Evolutionary conservation across 2,329 filamentous ascomycete species (phyloP).

Genomic region (Microcyclospora pomicola): DNA sequence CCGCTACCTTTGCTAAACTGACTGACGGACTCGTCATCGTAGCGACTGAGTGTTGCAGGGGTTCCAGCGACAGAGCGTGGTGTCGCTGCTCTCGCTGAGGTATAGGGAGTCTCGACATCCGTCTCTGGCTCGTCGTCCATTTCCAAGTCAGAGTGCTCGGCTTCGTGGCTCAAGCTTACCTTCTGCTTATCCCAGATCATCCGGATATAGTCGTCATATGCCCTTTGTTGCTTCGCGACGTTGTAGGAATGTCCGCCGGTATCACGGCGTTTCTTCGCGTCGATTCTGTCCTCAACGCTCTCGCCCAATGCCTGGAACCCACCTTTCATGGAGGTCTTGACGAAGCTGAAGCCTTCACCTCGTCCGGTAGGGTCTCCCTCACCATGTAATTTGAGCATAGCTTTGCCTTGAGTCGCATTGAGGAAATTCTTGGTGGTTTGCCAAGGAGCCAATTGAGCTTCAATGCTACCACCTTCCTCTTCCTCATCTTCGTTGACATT

Average conservation of each 20-base stretch:
- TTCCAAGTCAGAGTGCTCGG: conserved; percentile 63
- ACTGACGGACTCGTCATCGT: conserved; percentile 64
- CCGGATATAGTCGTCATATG: conserved; percentile 82
- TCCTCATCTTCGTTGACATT: conserved; percentile 51
- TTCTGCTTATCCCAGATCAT: conserved; percentile 89
- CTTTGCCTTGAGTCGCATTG: conserved; percentile 83
- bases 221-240: conserved; percentile 81
- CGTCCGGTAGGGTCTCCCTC: conserved; percentile 89
- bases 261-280: conserved; percentile 56
- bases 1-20: conserved; percentile 35
- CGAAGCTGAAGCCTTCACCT: conserved; percentile 90
- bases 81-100: conserved; percentile 37
- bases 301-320: conserved; percentile 86
- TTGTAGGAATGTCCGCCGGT: conserved; percentile 91
- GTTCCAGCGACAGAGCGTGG: conserved; percentile 49
- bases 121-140: conserved; percentile 45
- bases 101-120: conserved; percentile 25
- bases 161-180: conserved; percentile 56
- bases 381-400: conserved; percentile 89
- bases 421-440: conserved; percentile 94
- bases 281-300: conserved; percentile 73
- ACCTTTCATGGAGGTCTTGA: conserved; percentile 97
- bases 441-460: conserved; percentile 88
- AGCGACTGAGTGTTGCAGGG: conserved; percentile 36
- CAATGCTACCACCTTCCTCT: conserved; percentile 59